Base-by-base conservation (phyloP, 2,329 filamentous ascomycete genomes). In the Gaeumannomyces sp. region DNA sequence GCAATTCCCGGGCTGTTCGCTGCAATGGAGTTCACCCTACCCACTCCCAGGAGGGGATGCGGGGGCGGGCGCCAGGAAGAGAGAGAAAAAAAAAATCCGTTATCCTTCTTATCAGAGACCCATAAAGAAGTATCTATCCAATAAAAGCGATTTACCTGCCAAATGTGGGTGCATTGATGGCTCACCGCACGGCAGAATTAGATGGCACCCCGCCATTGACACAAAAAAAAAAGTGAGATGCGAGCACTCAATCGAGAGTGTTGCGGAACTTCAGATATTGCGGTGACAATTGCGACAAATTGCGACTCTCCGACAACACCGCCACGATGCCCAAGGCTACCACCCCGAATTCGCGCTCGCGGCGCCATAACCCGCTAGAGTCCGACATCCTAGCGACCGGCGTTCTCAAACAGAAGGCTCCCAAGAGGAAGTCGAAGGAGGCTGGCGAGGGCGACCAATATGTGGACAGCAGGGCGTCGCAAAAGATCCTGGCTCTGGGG, bases 311-410 rank as follows among this genome's bases (percentile, higher is more conserved):
- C 22, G 8, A 29, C 8, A 45, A 50, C 29, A 19, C 28, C 27
- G 16, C 3, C 70, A 79, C 69, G 66, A 96, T 97, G 93, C 92
- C 93, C 53, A 96, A 96, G 81, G 87, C 89, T 61, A 85, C 81
- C 33, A 84, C 85, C 65, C 81, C 85, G 25, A 83, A 81, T 69
- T 82, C 81, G 65, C 81, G 82, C 70, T 82, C 82, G 67, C 87
- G 89, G 72, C 88, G 91, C 69, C 94, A 97, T 79, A 96, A 96
- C 71, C 93, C 94, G 57, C 89, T 99, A 66, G 90, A 94, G 71
- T 91, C 96, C 73, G 95, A 98, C 72, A 83, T 98, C 73, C 78
- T 89, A 70, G 82, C 92, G 70, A 84, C 88, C 65, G 83, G 89
- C 67, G 80, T 88, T 69, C 76, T 94, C 72, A 86, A 93, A 79